Evolutionary conservation across 768 basidiomycete species (phyloP).

Genomic region (Tubosaeta sp.): DNA sequence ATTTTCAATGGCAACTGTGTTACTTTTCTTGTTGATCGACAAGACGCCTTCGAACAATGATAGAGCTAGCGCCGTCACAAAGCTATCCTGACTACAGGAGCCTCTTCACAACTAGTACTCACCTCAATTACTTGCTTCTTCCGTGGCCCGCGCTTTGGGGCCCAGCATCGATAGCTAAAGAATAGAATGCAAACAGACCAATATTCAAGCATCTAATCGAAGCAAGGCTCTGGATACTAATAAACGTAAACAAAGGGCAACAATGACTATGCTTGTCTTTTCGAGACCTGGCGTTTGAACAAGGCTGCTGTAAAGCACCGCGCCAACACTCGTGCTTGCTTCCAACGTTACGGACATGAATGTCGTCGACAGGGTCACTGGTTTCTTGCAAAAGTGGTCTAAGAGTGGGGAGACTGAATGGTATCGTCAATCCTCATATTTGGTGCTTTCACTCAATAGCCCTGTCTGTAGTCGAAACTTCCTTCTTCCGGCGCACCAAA

Average conservation of each 20-base stretch:
- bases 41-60: too few species aligned
- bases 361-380: slow-evolving; percentile 49
- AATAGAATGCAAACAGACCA: too few species aligned
- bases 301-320: slow-evolving; percentile 11
- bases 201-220: too few species aligned
- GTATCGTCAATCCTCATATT: slow-evolving; percentile 34
- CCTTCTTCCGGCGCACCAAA: slow-evolving; percentile 56
- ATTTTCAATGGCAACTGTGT: too few species aligned
- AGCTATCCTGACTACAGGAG: too few species aligned
- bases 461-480: slow-evolving; percentile 50
- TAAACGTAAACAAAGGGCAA: slow-evolving; percentile 27
- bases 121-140: too few species aligned
- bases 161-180: too few species aligned
- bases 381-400: slow-evolving; percentile 50
- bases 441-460: slow-evolving; percentile 15
- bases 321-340: slow-evolving; percentile 14
- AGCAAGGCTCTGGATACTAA: slow-evolving; percentile 14
- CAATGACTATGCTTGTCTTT: slow-evolving; percentile 21
- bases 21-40: too few species aligned
- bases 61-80: too few species aligned
- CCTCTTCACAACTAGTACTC: too few species aligned
- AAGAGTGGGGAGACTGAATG: slow-evolving; percentile 61
- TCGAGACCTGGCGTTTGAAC: slow-evolving; percentile 14
- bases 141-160: too few species aligned
- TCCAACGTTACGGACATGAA: slow-evolving; percentile 44